Percentiles rank a stretch among this genome's conserved stretches.
Evolutionary conservation across 1,284 basidiomycete species (phyloP).

Genomic region (Porodaedalea pini): DNA sequence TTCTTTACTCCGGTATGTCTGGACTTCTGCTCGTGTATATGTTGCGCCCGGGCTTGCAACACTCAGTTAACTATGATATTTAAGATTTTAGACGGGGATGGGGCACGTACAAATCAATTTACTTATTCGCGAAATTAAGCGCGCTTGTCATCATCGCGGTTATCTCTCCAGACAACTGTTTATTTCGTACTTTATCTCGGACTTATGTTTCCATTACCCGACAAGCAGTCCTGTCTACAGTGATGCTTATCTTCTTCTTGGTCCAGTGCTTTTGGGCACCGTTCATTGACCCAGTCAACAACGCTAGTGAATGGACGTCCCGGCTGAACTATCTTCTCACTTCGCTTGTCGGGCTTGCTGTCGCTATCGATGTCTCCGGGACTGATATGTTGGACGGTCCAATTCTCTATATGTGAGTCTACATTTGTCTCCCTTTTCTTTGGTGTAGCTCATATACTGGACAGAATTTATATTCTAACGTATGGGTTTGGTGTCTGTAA

Average conservation of each 20-base stretch:
- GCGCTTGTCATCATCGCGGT: conserved; percentile 66
- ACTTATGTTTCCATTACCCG: conserved; percentile 55
- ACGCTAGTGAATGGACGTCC: conserved; percentile 75
- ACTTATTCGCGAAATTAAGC: conserved; percentile 66
- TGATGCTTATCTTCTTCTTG: conserved; percentile 59
- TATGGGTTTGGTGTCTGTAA: conserved; percentile 64
- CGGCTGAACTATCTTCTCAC: conserved; percentile 68
- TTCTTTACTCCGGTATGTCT: conserved; percentile 62
- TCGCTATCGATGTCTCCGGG: conserved; percentile 55
- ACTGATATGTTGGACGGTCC: conserved; percentile 52
- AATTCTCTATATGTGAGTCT: conserved; percentile 62
- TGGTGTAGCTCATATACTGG: background rate
- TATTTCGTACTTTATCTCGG: conserved; percentile 57
- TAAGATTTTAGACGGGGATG: conserved; percentile 67
- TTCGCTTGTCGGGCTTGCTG: conserved; percentile 56
- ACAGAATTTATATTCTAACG: conserved; percentile 61
- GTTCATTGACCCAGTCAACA: conserved; percentile 70
- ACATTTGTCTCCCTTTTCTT: background rate
- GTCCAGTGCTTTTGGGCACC: conserved; percentile 60
- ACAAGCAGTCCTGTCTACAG: conserved; percentile 59
- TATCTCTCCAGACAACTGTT: conserved; percentile 68
- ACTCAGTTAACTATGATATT: conserved; percentile 9
- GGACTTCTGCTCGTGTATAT: too few relatives aligned
- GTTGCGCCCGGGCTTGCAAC: too few relatives aligned
- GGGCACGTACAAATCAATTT: conserved; percentile 61